These are phyloP conservation scores for Akanthomyces lecanii DNA, from an alignment of 2,329 filamentous ascomycete genomes.

Conservation along the genomic window DNA sequence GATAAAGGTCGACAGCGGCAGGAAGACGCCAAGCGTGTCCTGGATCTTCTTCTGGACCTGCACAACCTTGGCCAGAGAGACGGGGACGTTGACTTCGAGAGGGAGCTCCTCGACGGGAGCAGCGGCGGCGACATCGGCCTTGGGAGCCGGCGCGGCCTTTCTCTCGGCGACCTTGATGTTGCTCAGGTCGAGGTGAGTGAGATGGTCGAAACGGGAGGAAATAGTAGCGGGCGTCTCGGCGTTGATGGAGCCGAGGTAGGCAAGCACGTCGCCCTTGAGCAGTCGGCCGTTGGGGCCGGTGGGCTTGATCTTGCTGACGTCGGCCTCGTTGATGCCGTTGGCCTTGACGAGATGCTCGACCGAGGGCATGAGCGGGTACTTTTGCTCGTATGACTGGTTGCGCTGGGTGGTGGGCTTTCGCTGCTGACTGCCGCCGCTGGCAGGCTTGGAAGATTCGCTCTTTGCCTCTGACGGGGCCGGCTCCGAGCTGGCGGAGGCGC, in stretches of 20 bases:
- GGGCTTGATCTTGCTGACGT: slow-evolving; percentile 75
- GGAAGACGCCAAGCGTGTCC: slow-evolving; percentile 68
- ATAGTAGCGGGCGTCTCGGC: slow-evolving; percentile 66
- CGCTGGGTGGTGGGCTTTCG: slow-evolving; percentile 33
- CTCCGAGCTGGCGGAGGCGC: slow-evolving; percentile 20
- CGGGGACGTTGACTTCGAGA: slow-evolving; percentile 63
- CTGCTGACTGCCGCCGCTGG: slow-evolving; percentile 24
- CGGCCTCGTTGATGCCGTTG: slow-evolving; percentile 70
- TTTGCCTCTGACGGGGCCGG: slow-evolving; percentile 19
- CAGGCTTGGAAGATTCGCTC: slow-evolving; percentile 32
- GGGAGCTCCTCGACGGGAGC: slow-evolving; percentile 40
- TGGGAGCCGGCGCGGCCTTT: slow-evolving; percentile 38
- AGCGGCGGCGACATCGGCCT: slow-evolving; percentile 36
- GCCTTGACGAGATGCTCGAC: slow-evolving; percentile 77
- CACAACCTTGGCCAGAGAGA: slow-evolving; percentile 75
- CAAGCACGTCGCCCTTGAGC: slow-evolving; percentile 92
- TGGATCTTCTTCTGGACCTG: slow-evolving; percentile 78
- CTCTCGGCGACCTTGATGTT: slow-evolving; percentile 79
- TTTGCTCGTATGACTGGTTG: slow-evolving; percentile 57
- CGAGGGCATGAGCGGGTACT: slow-evolving; percentile 74
- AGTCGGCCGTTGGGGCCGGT: slow-evolving; percentile 85
- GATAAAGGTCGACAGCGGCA: slow-evolving; percentile 85
- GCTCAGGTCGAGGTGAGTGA: slow-evolving; percentile 83
- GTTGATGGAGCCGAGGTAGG: slow-evolving; percentile 76
- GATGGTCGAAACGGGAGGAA: slow-evolving; percentile 67